A percentile compares a stretch with the other conserved stretches of the same genome.
Evolutionary conservation across 768 basidiomycete species (phyloP).

Genomic region (Suillus subalutaceus): DNA sequence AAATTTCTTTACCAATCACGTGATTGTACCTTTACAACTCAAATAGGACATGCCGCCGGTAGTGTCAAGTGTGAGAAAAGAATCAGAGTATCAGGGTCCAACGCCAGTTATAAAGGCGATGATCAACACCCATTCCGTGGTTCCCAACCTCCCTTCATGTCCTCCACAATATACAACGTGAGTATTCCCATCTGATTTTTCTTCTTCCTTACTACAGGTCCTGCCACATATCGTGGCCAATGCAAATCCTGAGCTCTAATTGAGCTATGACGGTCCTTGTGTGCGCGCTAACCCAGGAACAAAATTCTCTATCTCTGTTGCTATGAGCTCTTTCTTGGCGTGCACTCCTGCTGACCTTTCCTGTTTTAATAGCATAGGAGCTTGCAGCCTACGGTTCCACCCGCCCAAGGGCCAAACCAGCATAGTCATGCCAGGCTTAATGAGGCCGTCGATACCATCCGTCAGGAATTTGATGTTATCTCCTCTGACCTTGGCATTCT

Average conservation of each 20-base stretch:
- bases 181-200: conserved; percentile 21
- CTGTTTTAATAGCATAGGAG: conserved; percentile 46
- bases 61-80: conserved; percentile 39
- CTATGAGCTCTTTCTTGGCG: not conserved
- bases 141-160: conserved; percentile 41
- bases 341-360: conserved; percentile 21
- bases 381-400: conserved; percentile 55
- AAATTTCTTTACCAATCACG: conserved; percentile 23
- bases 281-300: conserved; percentile 17
- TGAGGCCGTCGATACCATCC: conserved; percentile 80
- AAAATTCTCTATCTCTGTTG: conserved; percentile 27
- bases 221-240: not conserved
- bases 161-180: conserved; percentile 42
- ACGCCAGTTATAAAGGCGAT: conserved; percentile 42
- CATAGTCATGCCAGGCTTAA: conserved; percentile 55
- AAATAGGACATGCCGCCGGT: conserved; percentile 37
- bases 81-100: conserved; percentile 36
- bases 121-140: conserved; percentile 40
- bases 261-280: conserved; percentile 4
- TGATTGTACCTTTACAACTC: conserved; percentile 30
- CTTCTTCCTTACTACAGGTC: not conserved
- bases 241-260: not conserved
- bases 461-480: conserved; percentile 82
- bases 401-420: conserved; percentile 42
- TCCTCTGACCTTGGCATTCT: conserved; percentile 66